Evolutionary conservation across 139 green algal species (phyloP), one percentile per base, ranked within the genome.

Genomic region (Mesostigma viride): DNA sequence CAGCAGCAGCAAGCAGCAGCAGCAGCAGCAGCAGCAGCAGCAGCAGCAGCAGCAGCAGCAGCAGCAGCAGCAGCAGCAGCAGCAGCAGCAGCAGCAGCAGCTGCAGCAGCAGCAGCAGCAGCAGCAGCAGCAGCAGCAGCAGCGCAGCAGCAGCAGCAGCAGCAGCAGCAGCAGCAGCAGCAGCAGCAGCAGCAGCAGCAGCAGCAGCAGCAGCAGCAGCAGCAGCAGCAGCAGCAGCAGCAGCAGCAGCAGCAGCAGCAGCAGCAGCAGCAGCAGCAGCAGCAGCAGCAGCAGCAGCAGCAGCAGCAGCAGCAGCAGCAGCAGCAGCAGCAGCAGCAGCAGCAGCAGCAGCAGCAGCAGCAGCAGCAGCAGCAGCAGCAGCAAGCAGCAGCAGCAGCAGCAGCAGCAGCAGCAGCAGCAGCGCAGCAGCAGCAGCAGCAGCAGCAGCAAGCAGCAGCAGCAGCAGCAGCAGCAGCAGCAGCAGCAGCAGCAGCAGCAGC

Each of bases 11-110:
- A n/a, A n/a, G n/a, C n/a, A n/a, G 40, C 40, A 48, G 40, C 40
- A 48, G 40, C 40, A 48, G 40, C 40, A 48, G 40, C 40, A 48
- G 40, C 40, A 48, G 40, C 40, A 48, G 40, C 40, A 48, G 40
- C 40, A 48, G 40, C 40, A 48, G 40, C 40, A 48, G 40, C 11
- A 48, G 40, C 40, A 48, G 40, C 40, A 48, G 40, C 40, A 48
- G 40, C 40, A 48, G 40, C 40, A 48, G 40, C 40, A 48, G 40
- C 40, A 48, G 40, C 40, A 48, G 40, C 40, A 48, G 8, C 11
- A 48, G 40, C 40, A 48, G 40, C 40, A 48, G 40, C 40, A 48
- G 11, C 40, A 48, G 40, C 40, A 48, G 40, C 40, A 48, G 40
- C 8, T n/a, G 40, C 40, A 48, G 40, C 40, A 48, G 40, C 40